Evolutionary conservation across 306 rosid genomes (phyloP).

Genomic region (Vigna trinervia): DNA sequence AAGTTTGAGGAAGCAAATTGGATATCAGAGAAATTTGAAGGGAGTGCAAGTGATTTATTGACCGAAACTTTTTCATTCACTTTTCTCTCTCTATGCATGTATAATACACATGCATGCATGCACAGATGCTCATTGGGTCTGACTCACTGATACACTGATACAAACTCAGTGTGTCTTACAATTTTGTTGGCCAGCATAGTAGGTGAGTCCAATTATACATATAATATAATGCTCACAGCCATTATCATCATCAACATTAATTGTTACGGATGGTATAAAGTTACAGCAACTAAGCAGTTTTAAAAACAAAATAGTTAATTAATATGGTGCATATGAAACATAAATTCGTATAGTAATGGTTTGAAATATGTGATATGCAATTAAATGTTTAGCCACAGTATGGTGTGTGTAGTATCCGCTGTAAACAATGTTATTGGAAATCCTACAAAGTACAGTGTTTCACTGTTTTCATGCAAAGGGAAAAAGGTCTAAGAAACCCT

Average conservation of each 20-base stretch:
- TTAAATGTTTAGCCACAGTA: constrained; percentile 25
- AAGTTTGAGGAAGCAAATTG: constrained; percentile 36
- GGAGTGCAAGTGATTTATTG: constrained; percentile 6
- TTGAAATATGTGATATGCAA: constrained; percentile 17
- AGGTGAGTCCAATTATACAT: not conserved
- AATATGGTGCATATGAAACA: not conserved
- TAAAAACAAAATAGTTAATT: not conserved
- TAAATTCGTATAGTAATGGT: not conserved
- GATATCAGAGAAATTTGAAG: constrained; percentile 40
- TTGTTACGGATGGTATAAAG: not conserved
- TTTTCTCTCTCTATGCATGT: not conserved
- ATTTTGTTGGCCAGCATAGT: constrained; percentile 3
- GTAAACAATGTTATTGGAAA: constrained; percentile 43
- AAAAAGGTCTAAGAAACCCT: constrained; percentile 43
- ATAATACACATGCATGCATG: not conserved
- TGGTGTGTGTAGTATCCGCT: constrained; percentile 1
- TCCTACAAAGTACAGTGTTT: constrained; percentile 44
- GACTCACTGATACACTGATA: constrained; percentile 34
- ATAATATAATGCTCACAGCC: not conserved
- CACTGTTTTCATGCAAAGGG: constrained; percentile 44
- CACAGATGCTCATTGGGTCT: constrained; percentile 42
- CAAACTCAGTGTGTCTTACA: constrained; percentile 16
- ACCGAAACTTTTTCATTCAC: not conserved
- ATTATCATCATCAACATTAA: not conserved
- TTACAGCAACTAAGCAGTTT: not conserved